Evolutionary conservation across 345 rosid species (phyloP).

Genomic region (Capsella bursapastoris): DNA sequence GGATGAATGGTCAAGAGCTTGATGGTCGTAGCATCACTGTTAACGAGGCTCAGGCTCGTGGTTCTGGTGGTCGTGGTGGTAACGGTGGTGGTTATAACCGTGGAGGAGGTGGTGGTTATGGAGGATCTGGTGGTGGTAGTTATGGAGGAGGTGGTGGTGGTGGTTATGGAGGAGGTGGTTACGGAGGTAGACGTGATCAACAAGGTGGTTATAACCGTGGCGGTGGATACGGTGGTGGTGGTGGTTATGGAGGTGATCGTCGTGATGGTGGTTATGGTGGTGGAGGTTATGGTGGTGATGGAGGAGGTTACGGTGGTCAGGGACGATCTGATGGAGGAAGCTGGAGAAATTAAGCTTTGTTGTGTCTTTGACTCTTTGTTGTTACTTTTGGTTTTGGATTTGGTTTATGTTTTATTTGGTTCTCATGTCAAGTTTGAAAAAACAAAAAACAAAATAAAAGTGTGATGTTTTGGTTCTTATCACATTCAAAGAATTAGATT

Average conservation of each 20-base stretch:
- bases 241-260: conserved; percentile 36
- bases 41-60: conserved; percentile 83
- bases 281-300: too few relatives aligned
- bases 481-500: too few relatives aligned
- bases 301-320: conserved; percentile 49
- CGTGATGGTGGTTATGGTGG: conserved; percentile 50
- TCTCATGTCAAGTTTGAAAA: neutral
- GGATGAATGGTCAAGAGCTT: conserved; percentile 85
- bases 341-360: conserved; percentile 56
- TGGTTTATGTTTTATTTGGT: neutral
- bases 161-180: conserved; percentile 46
- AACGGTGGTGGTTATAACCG: conserved; percentile 42
- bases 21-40: conserved; percentile 85
- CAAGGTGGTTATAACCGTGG: conserved; percentile 48
- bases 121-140: conserved; percentile 17
- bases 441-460: neutral
- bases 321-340: conserved; percentile 53
- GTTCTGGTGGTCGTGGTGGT: conserved; percentile 61
- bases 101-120: conserved; percentile 27
- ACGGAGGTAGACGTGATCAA: conserved; percentile 51
- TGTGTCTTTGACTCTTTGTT: neutral
- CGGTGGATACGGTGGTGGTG: conserved; percentile 45
- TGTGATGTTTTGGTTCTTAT: conserved; percentile 13
- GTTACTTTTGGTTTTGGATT: conserved; percentile 15
- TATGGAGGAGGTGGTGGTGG: conserved; percentile 41